These are phyloP conservation scores for Zymoseptoria passerinii DNA, from an alignment of 2,329 filamentous ascomycete genomes.

Conservation along the genomic window DNA sequence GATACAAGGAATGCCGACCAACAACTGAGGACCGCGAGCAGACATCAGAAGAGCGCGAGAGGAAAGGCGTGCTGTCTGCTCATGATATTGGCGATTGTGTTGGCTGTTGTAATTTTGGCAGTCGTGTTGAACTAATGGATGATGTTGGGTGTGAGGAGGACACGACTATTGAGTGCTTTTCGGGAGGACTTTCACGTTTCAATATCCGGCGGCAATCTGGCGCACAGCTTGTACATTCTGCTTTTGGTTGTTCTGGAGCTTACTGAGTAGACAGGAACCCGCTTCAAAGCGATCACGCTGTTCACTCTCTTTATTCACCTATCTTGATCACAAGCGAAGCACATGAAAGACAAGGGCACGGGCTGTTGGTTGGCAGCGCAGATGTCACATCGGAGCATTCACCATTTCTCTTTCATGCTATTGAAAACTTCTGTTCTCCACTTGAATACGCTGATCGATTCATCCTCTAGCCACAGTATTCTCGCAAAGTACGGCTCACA, in stretches of 20 bases:
- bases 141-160: neutral
- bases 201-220: neutral
- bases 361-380: neutral
- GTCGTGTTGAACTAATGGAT: constrained; percentile 59
- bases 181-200: neutral
- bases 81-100: constrained; percentile 76
- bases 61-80: constrained; percentile 91
- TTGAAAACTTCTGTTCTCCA: neutral
- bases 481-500: neutral
- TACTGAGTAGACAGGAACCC: neutral
- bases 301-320: neutral
- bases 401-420: no score
- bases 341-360: neutral
- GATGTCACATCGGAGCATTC: neutral
- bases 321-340: neutral
- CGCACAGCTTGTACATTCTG: neutral
- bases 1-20: constrained; percentile 78
- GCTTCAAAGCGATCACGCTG: neutral
- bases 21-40: constrained; percentile 74
- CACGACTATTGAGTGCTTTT: neutral
- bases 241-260: neutral
- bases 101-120: constrained; percentile 83
- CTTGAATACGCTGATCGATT: neutral
- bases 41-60: constrained; percentile 91
- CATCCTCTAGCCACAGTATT: neutral